A percentile compares a stretch with the other conserved stretches of the same genome.
Evolutionary conservation across 805 yeast genomes (phyloP).

Genomic region (Peterozyma toletana): DNA sequence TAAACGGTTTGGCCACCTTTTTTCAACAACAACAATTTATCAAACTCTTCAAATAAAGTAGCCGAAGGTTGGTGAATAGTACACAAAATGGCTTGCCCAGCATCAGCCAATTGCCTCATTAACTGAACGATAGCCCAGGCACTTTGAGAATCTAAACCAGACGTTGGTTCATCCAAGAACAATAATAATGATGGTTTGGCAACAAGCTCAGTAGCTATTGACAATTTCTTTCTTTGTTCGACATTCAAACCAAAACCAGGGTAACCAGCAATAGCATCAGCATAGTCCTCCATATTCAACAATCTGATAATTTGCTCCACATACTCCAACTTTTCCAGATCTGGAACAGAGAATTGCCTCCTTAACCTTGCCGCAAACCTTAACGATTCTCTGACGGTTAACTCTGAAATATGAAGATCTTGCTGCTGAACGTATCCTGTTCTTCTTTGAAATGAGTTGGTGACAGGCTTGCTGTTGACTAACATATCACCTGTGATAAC

Average conservation of each 20-base stretch:
- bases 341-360: constrained; percentile 27
- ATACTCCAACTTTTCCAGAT: constrained; percentile 29
- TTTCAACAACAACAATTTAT: constrained; percentile 36
- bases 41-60: constrained; percentile 38
- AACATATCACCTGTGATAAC: constrained; percentile 39
- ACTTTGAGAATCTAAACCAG: constrained; percentile 45
- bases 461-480: constrained; percentile 37
- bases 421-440: constrained; percentile 50
- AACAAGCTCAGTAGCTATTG: constrained; percentile 40
- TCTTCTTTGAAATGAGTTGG: constrained; percentile 32
- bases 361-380: constrained; percentile 34
- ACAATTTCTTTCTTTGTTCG: constrained; percentile 33
- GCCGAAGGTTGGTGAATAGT: constrained; percentile 55
- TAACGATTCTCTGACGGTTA: constrained; percentile 41
- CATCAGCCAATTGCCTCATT: constrained; percentile 33
- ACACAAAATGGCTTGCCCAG: constrained; percentile 47
- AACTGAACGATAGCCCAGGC: constrained; percentile 44
- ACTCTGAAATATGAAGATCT: constrained; percentile 36
- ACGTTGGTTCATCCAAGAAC: constrained; percentile 47
- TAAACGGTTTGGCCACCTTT: constrained; percentile 44
- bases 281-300: constrained; percentile 35
- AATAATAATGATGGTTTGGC: constrained; percentile 37
- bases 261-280: constrained; percentile 35
- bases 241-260: constrained; percentile 34
- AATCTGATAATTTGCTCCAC: constrained; percentile 35